phyloP scores from a whole-genome alignment of 169 alveolate genomes.

The Eimeria sp. region DNA sequence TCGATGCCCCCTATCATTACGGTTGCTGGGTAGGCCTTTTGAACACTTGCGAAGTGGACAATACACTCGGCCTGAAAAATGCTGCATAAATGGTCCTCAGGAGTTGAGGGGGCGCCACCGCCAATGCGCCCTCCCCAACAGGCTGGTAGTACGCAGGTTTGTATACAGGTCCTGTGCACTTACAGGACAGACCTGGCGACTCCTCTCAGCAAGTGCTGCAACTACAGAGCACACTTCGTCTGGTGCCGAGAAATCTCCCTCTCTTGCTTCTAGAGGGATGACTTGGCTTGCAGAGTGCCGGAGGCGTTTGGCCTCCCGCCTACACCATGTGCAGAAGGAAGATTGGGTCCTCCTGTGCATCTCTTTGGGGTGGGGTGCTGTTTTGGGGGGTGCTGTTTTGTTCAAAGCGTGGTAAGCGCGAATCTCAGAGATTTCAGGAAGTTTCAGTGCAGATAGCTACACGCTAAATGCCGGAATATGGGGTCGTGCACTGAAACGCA shows the following conservation, averaged over 20 bases:
- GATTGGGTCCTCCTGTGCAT: constrained; percentile 57
- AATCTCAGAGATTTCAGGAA: neutral
- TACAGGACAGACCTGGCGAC: neutral
- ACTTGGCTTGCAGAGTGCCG: neutral
- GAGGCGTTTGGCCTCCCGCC: constrained; percentile 6
- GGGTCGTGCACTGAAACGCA: neutral
- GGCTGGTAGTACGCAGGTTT: neutral
- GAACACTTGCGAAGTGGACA: neutral
- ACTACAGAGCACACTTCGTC: neutral
- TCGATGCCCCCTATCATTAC: constrained; percentile 17
- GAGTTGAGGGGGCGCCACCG: neutral
- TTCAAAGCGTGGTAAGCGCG: constrained; percentile 40
- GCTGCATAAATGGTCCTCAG: neutral
- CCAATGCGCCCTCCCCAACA: neutral
- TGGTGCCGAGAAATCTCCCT: neutral
- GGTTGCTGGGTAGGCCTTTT: neutral
- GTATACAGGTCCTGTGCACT: too few species aligned
- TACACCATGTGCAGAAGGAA: constrained; percentile 23
- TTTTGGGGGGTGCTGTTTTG: constrained; percentile 27
- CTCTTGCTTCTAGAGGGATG: neutral
- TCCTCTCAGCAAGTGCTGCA: neutral
- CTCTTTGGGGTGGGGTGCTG: constrained; percentile 66
- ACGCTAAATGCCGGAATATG: neutral
- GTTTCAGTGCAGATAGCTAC: neutral
- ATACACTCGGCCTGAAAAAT: neutral